Percentiles rank a stretch among this genome's conserved stretches.
phyloP scores from a whole-genome alignment of 768 basidiomycete species.

The Boletus tomentosulus region DNA sequence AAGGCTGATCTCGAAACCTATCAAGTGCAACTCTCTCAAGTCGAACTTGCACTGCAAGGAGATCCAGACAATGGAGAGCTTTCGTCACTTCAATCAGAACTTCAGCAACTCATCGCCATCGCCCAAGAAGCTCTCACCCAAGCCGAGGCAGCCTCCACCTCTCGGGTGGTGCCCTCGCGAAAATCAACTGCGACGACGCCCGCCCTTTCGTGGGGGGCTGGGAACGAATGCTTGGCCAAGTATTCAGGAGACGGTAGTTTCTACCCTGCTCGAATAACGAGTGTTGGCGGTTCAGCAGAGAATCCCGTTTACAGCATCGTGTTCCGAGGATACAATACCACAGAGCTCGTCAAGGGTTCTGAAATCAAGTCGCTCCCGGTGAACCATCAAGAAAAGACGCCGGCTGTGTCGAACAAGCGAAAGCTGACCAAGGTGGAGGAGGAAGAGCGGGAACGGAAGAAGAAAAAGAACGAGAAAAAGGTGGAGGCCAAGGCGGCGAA shows the following conservation, averaged over 20 bases:
- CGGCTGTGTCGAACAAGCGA: constrained; percentile 55
- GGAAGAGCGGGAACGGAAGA: constrained; percentile 83
- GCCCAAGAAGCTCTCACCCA: constrained; percentile 70
- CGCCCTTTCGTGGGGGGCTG: constrained; percentile 63
- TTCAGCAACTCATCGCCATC: constrained; percentile 79
- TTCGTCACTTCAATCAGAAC: constrained; percentile 65
- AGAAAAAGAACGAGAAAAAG: constrained; percentile 96
- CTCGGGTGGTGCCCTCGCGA: constrained; percentile 53
- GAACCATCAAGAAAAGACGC: constrained; percentile 45
- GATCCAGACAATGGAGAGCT: constrained; percentile 78
- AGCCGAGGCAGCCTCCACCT: constrained; percentile 57
- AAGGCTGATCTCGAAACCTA: constrained; percentile 83
- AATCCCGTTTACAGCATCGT: constrained; percentile 86
- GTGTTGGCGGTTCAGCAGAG: constrained; percentile 75
- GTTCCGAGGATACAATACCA: constrained; percentile 89
- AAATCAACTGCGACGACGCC: constrained; percentile 51
- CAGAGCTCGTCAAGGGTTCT: constrained; percentile 71
- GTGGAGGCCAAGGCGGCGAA: constrained; percentile 77
- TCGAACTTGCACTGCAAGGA: constrained; percentile 70
- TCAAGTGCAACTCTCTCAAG: constrained; percentile 86
- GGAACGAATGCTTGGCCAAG: constrained; percentile 82
- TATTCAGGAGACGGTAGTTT: constrained; percentile 81
- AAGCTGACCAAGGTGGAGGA: constrained; percentile 79
- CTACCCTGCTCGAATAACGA: constrained; percentile 88
- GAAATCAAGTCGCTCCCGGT: constrained; percentile 69